Base-by-base conservation (phyloP, 116 monocot species). In the Trichopus zeylanicus region DNA sequence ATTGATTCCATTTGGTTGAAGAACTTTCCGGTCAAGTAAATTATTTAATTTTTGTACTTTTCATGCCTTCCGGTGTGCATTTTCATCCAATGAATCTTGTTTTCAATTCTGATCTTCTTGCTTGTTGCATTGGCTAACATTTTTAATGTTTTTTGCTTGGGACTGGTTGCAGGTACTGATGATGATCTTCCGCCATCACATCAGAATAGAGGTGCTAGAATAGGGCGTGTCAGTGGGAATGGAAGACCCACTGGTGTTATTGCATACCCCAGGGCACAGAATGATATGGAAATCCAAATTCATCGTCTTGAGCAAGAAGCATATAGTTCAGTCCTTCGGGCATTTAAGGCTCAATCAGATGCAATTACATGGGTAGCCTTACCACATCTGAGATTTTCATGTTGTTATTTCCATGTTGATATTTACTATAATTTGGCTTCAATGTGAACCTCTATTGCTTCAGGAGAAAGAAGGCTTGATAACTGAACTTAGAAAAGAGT, bases 271-370 rank as follows among this genome's bases (percentile, higher is more conserved):
- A 84, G 75, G 48, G 32, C 38, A 29, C 75, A 76, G 28, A 75
- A 49, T 75, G 81, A 87, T 32, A 80, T 86, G 82, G 91, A 91
- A 32, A 67, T 25, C 11, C 76, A 86, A 49, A 91, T 91, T 56
- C 97, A 84, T 66, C 61, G 38, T 55, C 76, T 97, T 46, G 97
- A 97, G 60, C 87, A 82, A 56, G 86, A 97, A 56, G 97, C 97
- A 47, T 97, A 97, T 56, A 72, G 77, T 68, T 78, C 87, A 7
- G 87, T 97, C 77, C 68, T 97, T 31, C 72, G 87, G 58, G 95
- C 95, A 61, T 97, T 97, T 57, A 97, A 91, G 70, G 90, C 87
- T 55, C 97, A 97, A 69, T 78, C 90, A n/a, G 97, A 97, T 82
- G 81, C 78, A 65, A 84, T 97, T 46, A 81, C 87, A 32, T 97